A percentile compares a stretch with the other conserved stretches of the same genome.
phyloP scores from a whole-genome alignment of 2,329 filamentous ascomycete species.

The Penicillium sp. region DNA sequence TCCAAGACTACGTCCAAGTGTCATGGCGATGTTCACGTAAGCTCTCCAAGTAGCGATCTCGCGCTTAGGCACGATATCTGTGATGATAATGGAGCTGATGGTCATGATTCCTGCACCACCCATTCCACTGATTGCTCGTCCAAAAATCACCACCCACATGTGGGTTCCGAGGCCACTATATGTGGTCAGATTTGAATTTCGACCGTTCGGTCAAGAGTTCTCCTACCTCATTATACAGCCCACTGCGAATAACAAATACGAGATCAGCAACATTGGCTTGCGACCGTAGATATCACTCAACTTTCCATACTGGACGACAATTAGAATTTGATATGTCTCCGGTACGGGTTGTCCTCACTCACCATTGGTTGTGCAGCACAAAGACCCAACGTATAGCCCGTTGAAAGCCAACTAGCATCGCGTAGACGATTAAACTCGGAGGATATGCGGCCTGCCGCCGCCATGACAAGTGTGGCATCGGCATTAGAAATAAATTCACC shows the following conservation, averaged over 20 bases:
- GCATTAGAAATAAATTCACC: slow-evolving; percentile 65
- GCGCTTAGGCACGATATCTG: slow-evolving; percentile 49
- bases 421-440: slow-evolving; percentile 59
- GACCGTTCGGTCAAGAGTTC: background rate
- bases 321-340: slow-evolving; percentile 8
- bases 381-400: slow-evolving; percentile 51
- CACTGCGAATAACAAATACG: slow-evolving; percentile 52
- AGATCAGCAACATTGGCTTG: slow-evolving; percentile 49
- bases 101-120: slow-evolving; percentile 47
- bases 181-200: background rate
- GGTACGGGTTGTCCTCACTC: slow-evolving; percentile 11
- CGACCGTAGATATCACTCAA: slow-evolving; percentile 59
- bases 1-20: slow-evolving; percentile 50
- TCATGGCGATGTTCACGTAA: slow-evolving; percentile 53
- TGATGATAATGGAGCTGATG: slow-evolving; percentile 49
- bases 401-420: slow-evolving; percentile 59
- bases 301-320: slow-evolving; percentile 50
- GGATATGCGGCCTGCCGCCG: slow-evolving; percentile 62
- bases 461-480: slow-evolving; percentile 64
- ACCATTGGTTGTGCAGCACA: slow-evolving; percentile 56
- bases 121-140: slow-evolving; percentile 43
- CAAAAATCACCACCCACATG: slow-evolving; percentile 43
- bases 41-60: slow-evolving; percentile 50
- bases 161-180: slow-evolving; percentile 37
- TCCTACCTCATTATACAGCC: slow-evolving; percentile 43